Evolutionary conservation across 192 early-diverging fungal species (phyloP).

Genomic region (Coemansia sp.): DNA sequence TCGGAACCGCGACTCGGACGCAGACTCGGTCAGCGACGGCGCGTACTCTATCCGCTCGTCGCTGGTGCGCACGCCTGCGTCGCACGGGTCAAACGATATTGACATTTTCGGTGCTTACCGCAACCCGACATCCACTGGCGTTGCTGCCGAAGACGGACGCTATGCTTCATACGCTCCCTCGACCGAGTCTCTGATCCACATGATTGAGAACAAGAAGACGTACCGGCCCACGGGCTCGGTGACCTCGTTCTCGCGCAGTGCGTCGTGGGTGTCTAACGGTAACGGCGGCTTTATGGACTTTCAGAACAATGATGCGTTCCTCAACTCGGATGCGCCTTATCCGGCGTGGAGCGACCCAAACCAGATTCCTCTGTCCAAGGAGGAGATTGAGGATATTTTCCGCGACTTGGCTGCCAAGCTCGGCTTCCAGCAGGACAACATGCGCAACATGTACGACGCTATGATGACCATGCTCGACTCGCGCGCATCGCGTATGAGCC

Average conservation of each 20-base stretch:
- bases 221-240: conserved; percentile 59
- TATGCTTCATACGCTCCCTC: conserved; percentile 71
- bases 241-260: conserved; percentile 59
- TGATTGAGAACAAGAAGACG: conserved; percentile 65
- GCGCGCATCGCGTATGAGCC: conserved; percentile 70
- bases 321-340: conserved; percentile 51
- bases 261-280: conserved; percentile 58
- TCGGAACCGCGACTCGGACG: conserved; percentile 52
- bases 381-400: conserved; percentile 71
- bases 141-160: conserved; percentile 59
- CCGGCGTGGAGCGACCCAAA: conserved; percentile 62
- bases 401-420: conserved; percentile 65
- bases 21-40: conserved; percentile 57
- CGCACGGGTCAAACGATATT: conserved; percentile 52
- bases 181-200: conserved; percentile 65
- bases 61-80: conserved; percentile 58
- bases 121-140: conserved; percentile 19
- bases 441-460: conserved; percentile 74
- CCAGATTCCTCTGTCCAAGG: conserved; percentile 63
- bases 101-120: conserved; percentile 59
- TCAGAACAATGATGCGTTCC: conserved; percentile 52
- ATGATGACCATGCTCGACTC: conserved; percentile 80
- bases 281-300: conserved; percentile 55
- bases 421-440: conserved; percentile 76
- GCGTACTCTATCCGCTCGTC: conserved; percentile 58